Percentiles rank a stretch among this genome's conserved stretches.
Evolutionary conservation across 2,329 filamentous ascomycete genomes (phyloP).

Genomic region (Cladosporium phlei): DNA sequence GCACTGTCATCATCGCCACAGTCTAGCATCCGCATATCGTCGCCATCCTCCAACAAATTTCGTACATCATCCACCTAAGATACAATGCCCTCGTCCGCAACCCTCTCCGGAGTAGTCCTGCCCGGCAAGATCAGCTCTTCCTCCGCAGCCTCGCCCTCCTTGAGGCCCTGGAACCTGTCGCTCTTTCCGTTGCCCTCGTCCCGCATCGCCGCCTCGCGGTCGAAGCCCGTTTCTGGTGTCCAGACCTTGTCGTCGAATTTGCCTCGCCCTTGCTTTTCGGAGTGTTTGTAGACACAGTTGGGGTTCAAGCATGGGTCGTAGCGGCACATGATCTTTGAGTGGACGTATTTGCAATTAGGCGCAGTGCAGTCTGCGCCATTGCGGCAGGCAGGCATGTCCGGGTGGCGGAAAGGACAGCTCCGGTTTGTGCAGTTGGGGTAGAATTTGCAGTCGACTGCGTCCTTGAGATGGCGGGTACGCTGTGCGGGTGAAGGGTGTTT

Average conservation of each 20-base stretch:
- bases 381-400: constrained; percentile 77
- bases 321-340: constrained; percentile 78
- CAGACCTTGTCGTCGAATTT: constrained; percentile 86
- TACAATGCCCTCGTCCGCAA: constrained; percentile 10
- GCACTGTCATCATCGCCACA: too few species aligned
- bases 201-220: constrained; percentile 16
- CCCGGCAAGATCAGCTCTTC: constrained; percentile 34
- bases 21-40: too few species aligned
- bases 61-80: too few species aligned
- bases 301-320: constrained; percentile 89
- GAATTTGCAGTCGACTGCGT: constrained; percentile 82
- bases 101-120: constrained; percentile 15
- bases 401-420: constrained; percentile 83
- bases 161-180: constrained; percentile 25
- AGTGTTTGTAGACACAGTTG: constrained; percentile 84
- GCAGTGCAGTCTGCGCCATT: constrained; percentile 86
- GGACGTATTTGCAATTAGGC: constrained; percentile 82
- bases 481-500: constrained; percentile 89
- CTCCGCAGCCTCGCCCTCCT: constrained; percentile 21
- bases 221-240: constrained; percentile 55
- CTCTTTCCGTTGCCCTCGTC: constrained; percentile 16
- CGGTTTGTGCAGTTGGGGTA: constrained; percentile 88
- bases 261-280: constrained; percentile 78
- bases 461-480: constrained; percentile 68
- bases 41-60: too few species aligned